phyloP scores from a whole-genome alignment of 23 red algal genomes.

The Gracilaria vermiculophylla region DNA sequence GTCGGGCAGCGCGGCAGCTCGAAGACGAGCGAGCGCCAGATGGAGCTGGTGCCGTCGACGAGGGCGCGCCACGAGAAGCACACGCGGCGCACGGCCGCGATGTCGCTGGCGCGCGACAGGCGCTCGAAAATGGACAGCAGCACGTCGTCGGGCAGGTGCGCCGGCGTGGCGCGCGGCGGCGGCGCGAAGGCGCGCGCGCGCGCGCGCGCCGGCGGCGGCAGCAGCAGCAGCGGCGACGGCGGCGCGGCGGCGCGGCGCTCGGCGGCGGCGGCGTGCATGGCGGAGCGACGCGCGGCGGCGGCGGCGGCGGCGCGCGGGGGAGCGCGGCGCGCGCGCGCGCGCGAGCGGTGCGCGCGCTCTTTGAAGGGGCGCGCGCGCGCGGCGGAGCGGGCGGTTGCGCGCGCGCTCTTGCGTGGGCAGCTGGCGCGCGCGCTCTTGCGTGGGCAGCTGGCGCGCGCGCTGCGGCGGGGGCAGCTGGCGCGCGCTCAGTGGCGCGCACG shows the following conservation, averaged over 20 bases:
- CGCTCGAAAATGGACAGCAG: slow-evolving; percentile 54
- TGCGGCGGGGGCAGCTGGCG: not conserved
- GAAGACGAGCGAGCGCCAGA: slow-evolving; percentile 63
- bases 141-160: slow-evolving; percentile 51
- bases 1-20: slow-evolving; percentile 29
- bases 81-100: slow-evolving; percentile 41
- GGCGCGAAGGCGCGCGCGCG: not conserved
- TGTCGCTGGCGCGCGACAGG: slow-evolving; percentile 10
- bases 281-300: not conserved
- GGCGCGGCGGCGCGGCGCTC: not conserved
- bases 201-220: not conserved
- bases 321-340: not conserved
- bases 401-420: not conserved
- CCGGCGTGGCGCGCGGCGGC: not conserved
- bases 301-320: not conserved
- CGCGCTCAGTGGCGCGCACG: not conserved
- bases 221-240: not conserved
- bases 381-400: not conserved
- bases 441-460: not conserved
- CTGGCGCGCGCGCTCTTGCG: not conserved
- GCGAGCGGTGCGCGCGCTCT: not conserved
- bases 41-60: slow-evolving; percentile 22
- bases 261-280: not conserved
- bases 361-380: not conserved
- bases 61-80: slow-evolving; percentile 33